These are phyloP conservation scores for Candida koratica DNA, from an alignment of 805 yeast genomes.

Conservation along the genomic window DNA sequence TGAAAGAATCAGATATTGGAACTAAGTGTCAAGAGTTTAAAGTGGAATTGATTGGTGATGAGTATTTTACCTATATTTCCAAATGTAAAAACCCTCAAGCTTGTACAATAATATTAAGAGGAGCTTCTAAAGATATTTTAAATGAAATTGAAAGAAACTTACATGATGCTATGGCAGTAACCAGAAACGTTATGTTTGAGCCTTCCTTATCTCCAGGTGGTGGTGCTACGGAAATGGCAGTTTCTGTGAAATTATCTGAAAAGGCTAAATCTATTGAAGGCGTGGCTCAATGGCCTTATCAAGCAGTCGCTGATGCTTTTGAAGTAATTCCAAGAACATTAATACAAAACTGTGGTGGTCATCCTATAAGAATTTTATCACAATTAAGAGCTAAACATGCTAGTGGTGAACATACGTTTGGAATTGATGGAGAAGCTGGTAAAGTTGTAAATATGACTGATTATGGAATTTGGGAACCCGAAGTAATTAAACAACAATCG, in stretches of 20 bases:
- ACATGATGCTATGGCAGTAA: conserved; percentile 98
- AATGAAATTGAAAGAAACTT: conserved; percentile 95
- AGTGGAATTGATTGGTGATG: conserved; percentile 95
- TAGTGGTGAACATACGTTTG: conserved; percentile 77
- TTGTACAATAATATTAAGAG: conserved; percentile 88
- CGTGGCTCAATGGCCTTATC: conserved; percentile 97
- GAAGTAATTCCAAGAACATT: conserved; percentile 98
- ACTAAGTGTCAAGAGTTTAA: conserved; percentile 84
- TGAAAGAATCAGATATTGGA: conserved; percentile 88
- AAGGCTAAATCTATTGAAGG: conserved; percentile 92
- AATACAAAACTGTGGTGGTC: conserved; percentile 97
- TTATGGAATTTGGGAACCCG: conserved; percentile 99
- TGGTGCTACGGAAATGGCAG: conserved; percentile 99
- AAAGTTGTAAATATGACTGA: conserved; percentile 92
- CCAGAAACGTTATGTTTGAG: conserved; percentile 90
- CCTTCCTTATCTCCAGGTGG: conserved; percentile 98
- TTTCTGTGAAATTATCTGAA: conserved; percentile 81
- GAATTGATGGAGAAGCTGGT: conserved; percentile 93
- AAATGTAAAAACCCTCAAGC: conserved; percentile 86
- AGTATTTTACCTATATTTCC: conserved; percentile 82
- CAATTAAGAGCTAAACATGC: conserved; percentile 96
- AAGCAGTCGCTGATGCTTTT: conserved; percentile 97
- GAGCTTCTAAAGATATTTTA: conserved; percentile 94
- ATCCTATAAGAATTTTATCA: conserved; percentile 83
- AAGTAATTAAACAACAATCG: conserved; percentile 93